phyloP scores from a whole-genome alignment of 768 basidiomycete genomes.

The Saitozyma sp. region DNA sequence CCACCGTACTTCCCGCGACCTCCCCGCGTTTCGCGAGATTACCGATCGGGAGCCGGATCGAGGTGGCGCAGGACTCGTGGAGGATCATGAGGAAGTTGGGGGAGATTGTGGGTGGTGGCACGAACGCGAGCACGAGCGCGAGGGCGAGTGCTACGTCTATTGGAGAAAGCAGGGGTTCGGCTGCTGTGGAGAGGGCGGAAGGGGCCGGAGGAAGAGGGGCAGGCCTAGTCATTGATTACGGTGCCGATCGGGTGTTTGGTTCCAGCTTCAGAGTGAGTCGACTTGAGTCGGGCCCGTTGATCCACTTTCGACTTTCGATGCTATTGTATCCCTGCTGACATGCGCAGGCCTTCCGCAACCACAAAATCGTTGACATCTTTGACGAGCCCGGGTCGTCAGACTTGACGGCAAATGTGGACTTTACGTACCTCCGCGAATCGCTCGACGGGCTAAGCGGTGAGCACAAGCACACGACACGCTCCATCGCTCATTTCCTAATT shows the following conservation, averaged over 20 bases:
- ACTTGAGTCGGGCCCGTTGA: background rate
- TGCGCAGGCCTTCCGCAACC: conserved; percentile 82
- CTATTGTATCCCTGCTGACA: no score
- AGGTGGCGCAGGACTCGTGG: conserved; percentile 74
- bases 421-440: conserved; percentile 79
- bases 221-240: conserved; percentile 88
- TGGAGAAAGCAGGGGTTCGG: background rate
- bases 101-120: conserved; percentile 58
- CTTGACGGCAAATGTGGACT: conserved; percentile 96
- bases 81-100: conserved; percentile 69
- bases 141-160: no score
- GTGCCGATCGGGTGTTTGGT: conserved; percentile 67
- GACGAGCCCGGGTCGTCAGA: conserved; percentile 82
- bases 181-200: conserved; percentile 1
- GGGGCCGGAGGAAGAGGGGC: conserved; percentile 48
- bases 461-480: background rate
- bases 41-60: conserved; percentile 71
- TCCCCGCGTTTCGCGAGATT: conserved; percentile 70
- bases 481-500: background rate
- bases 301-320: background rate
- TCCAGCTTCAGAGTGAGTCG: conserved; percentile 75
- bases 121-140: background rate
- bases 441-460: conserved; percentile 63
- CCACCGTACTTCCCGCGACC: conserved; percentile 58
- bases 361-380: conserved; percentile 81